Evolutionary conservation across 1,284 basidiomycete genomes (phyloP), one percentile per base, ranked within the genome.

Genomic region (Heterobasidion occidentale): DNA sequence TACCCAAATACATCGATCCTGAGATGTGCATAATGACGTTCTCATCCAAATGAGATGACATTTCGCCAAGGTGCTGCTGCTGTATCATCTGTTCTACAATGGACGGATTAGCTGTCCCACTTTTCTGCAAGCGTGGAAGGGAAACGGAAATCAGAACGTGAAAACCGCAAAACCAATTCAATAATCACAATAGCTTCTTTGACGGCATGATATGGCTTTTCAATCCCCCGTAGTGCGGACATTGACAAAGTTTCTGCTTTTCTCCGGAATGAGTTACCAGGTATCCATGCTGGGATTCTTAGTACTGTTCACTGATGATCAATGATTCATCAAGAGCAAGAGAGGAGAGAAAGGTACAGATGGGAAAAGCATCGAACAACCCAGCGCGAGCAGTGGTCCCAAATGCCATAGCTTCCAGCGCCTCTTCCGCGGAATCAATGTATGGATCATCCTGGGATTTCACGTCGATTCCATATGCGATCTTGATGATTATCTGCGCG

Each of bases 381-480:
- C 63, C 68, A 9, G 68, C 64, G 9, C 67, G 67, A 45, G 62
- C 63, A 17, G 64, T 62, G 2, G 63, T 64, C 9, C 63, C 63
- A 8, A 56, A 48, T 9, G 56, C 64, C 5, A 67, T 56, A 7
- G 63, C 56, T 69, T 60, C 12, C 34, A 68, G 46, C 1, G 65
- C 65, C n/a, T 62, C 58, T 54, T 68, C 77, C 4, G 77, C 78
- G 7, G 77, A 62, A 2, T 68, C 62, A 8, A 80, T 73, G 59
- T 75, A 79, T 12, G 69, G 60, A 55, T 78, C 77, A 7, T 74
- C 73, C 45, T 68, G 59, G 15, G 68, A 67, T 12, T 65, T 61
- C 20, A 74, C 60, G 51, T 71, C 60, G 50, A 66, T 61, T 20
- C 66, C 67, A 38, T 68, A 70, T 3, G 63, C 59, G 7, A 65